Evolutionary conservation across 495 filamentous ascomycete species (phyloP).

Genomic region (Letharia columbiana): DNA sequence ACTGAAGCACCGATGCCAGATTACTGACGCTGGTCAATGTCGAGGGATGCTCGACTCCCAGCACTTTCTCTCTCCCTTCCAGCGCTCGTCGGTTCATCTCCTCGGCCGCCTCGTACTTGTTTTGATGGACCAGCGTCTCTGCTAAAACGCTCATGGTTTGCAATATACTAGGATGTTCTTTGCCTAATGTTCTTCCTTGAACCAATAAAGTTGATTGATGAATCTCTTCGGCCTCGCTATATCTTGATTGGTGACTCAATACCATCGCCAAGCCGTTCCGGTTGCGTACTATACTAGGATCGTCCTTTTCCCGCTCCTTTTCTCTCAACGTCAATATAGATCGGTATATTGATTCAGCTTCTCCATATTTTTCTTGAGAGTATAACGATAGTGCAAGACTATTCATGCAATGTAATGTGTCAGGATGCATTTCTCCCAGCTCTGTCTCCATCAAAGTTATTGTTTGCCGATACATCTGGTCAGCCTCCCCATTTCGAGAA

Average conservation of each 20-base stretch:
- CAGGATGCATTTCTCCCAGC: conserved; percentile 33
- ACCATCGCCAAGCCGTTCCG: conserved; percentile 24
- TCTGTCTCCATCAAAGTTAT: conserved; percentile 25
- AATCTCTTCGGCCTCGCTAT: background rate
- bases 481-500: conserved; percentile 8
- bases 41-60: too few species aligned
- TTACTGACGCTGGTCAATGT: too few species aligned
- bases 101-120: too few species aligned
- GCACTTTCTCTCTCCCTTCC: too few species aligned
- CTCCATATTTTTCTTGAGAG: conserved; percentile 25
- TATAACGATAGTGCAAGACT: conserved; percentile 2
- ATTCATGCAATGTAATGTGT: conserved; percentile 32
- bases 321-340: conserved; percentile 22
- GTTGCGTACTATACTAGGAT: conserved; percentile 27
- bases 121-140: too few species aligned
- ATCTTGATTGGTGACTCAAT: background rate
- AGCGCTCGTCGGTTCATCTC: too few species aligned
- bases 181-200: too few species aligned
- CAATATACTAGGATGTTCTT: too few species aligned
- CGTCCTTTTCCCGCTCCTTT: conserved; percentile 27
- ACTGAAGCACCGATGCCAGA: too few species aligned
- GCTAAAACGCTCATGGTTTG: too few species aligned
- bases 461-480: conserved; percentile 10
- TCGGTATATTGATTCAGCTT: conserved; percentile 30
- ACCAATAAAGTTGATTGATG: too few species aligned